phyloP scores from a whole-genome alignment of 345 rosid species.

The Capsella bursapastoris region DNA sequence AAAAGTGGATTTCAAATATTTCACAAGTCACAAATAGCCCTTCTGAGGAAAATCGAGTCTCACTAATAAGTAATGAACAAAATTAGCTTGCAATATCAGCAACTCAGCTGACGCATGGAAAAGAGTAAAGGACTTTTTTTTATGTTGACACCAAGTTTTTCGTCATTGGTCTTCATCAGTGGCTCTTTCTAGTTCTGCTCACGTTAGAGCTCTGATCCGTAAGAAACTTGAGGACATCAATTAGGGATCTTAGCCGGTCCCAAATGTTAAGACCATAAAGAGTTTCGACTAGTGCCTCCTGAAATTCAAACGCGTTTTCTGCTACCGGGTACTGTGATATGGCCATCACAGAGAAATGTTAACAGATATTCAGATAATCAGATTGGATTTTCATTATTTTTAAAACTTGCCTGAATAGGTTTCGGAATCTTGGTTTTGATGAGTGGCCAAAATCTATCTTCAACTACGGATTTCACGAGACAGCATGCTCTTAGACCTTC shows the following conservation, averaged over 20 bases:
- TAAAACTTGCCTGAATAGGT: constrained; percentile 77
- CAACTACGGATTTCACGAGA: constrained; percentile 90
- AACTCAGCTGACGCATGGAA: constrained; percentile 30
- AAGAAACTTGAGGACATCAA: constrained; percentile 71
- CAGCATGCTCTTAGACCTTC: constrained; percentile 98
- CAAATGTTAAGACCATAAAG: constrained; percentile 89
- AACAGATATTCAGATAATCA: background rate
- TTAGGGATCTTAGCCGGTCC: constrained; percentile 81
- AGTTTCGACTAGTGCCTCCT: constrained; percentile 78
- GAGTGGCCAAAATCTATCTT: constrained; percentile 97
- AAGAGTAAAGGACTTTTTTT: background rate
- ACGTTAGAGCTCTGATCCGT: constrained; percentile 61
- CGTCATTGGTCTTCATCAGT: constrained; percentile 51
- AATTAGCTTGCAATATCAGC: constrained; percentile 26
- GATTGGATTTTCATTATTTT: background rate
- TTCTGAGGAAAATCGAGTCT: constrained; percentile 5
- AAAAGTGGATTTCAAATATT: constrained; percentile 25
- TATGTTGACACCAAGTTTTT: constrained; percentile 6
- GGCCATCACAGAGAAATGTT: constrained; percentile 22
- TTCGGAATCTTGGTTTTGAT: constrained; percentile 89
- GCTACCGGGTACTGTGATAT: constrained; percentile 76
- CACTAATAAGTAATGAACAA: constrained; percentile 3
- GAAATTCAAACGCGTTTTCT: constrained; percentile 87
- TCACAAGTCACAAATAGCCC: constrained; percentile 13
- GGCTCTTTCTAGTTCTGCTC: constrained; percentile 50